These are phyloP conservation scores for Geosmithia flava DNA, from an alignment of 2,329 filamentous ascomycete species.

Conservation along the genomic window DNA sequence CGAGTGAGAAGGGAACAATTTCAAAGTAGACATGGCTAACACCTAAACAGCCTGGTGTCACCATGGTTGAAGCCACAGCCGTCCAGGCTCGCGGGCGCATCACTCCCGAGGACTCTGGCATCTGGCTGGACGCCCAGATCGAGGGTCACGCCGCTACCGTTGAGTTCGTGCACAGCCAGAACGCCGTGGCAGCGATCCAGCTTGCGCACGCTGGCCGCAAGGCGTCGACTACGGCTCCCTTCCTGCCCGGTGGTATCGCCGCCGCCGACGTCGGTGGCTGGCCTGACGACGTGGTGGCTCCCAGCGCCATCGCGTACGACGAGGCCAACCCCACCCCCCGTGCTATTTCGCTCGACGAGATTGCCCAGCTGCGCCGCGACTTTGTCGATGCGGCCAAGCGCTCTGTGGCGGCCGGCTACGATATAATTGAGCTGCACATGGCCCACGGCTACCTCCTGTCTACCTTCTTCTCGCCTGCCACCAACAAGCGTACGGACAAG, in stretches of 20 bases:
- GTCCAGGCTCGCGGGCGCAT: constrained; percentile 4
- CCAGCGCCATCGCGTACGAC: constrained; percentile 14
- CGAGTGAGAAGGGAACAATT: background rate
- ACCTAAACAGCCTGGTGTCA: constrained; percentile 1
- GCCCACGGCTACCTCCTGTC: constrained; percentile 67
- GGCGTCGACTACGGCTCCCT: constrained; percentile 38
- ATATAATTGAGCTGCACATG: constrained; percentile 57
- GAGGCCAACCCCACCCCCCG: constrained; percentile 28
- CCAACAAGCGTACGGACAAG: constrained; percentile 52
- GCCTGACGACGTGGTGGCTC: constrained; percentile 22
- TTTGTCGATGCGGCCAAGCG: constrained; percentile 41
- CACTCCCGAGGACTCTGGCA: constrained; percentile 52
- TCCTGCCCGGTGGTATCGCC: constrained; percentile 38
- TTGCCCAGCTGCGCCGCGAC: constrained; percentile 46
- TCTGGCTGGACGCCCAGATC: constrained; percentile 64
- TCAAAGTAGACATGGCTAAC: background rate
- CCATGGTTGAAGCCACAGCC: constrained; percentile 2
- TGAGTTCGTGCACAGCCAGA: constrained; percentile 57
- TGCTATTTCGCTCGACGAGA: constrained; percentile 53
- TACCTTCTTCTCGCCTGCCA: constrained; percentile 53
- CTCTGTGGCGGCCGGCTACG: constrained; percentile 51
- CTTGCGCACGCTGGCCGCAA: constrained; percentile 57
- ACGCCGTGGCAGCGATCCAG: constrained; percentile 55
- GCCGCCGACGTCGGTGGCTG: constrained; percentile 28
- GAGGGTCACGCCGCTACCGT: constrained; percentile 43